Conservation (phyloP, 305 asterid genomes). For the Fraxinus angustifolia region DNA sequence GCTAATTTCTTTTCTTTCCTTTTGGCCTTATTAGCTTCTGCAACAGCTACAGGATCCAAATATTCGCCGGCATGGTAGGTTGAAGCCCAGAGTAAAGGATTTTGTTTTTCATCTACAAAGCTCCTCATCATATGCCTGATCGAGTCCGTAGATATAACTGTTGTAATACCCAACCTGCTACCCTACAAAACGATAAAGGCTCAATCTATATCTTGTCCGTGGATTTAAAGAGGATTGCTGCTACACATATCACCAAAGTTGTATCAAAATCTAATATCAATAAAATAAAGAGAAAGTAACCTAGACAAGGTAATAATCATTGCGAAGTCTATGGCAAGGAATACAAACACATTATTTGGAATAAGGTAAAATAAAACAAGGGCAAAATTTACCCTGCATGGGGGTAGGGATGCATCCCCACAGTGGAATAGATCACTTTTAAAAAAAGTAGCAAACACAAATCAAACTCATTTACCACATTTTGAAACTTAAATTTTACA, state of each 20-base stretch:
- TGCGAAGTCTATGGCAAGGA: constrained; percentile 9
- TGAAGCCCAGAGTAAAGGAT: constrained; percentile 97
- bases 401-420: background rate
- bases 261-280: background rate
- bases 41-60: constrained; percentile 89
- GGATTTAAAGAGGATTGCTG: background rate
- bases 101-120: constrained; percentile 83
- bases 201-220: background rate
- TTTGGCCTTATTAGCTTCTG: constrained; percentile 82
- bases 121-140: constrained; percentile 99
- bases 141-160: constrained; percentile 92
- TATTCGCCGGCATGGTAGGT: constrained; percentile 97
- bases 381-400: background rate
- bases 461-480: background rate
- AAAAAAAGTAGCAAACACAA: constrained; percentile 14
- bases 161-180: constrained; percentile 94
- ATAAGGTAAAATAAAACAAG: background rate
- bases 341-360: background rate
- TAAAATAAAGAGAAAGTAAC: background rate
- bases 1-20: constrained; percentile 71
- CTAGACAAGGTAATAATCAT: background rate
- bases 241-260: background rate
- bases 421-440: background rate
- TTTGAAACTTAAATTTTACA: constrained; percentile 8
- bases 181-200: constrained; percentile 50